Base-by-base conservation (phyloP, 2,329 filamentous ascomycete species). In the Penicillium vulpinum region DNA sequence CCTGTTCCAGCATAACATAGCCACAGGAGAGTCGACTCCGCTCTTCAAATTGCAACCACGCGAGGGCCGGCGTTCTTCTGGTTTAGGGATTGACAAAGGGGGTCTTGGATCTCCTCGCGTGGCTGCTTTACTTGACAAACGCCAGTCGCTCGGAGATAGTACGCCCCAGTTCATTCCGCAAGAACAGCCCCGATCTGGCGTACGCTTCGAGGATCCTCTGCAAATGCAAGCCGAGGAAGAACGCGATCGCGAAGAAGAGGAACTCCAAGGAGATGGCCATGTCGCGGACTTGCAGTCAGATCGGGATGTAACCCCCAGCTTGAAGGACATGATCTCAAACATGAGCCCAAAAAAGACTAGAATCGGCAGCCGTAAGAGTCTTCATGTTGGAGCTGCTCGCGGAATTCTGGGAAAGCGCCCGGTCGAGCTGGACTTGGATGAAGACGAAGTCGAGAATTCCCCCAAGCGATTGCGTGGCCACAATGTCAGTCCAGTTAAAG, bases 31-130 rank as follows among this genome's bases (percentile, higher is more conserved):
- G 33, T 80, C 81, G 18, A 88, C 86, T 1, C 88, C 89, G 15
- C 83, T 80, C 18, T 80, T 89, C 48, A 75, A 89, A 13, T 72
- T 91, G 7, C 88, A 83, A 3, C 86, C 87, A 3, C 82, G 84
- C 56, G 67, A 69, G 35, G 81, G 58, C 29, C 66, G 87, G 28
- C 79, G 80, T 43, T 83, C 87, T 16, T 88, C 88, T 15, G 88
- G 88, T 0, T 69, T 92, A 59, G 88, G 89, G 22, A 83, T 85
- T 60, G 89, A 91, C 65, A 84, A 84, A 61, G 77, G 82, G 60
- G 90, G 89, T 0, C 81, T 92, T 53, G 90, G 90, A 7, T 93
- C 90, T 0, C 90, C 90, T 5, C 85, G 85, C 51, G 83, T 93
- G 52, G 81, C 88, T 22, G 88, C 85, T 28, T 80, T 92, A 31